Evolutionary conservation across 2,329 filamentous ascomycete species (phyloP), one percentile per base, ranked within the genome.

Genomic region (Tolypocladium tundrense): DNA sequence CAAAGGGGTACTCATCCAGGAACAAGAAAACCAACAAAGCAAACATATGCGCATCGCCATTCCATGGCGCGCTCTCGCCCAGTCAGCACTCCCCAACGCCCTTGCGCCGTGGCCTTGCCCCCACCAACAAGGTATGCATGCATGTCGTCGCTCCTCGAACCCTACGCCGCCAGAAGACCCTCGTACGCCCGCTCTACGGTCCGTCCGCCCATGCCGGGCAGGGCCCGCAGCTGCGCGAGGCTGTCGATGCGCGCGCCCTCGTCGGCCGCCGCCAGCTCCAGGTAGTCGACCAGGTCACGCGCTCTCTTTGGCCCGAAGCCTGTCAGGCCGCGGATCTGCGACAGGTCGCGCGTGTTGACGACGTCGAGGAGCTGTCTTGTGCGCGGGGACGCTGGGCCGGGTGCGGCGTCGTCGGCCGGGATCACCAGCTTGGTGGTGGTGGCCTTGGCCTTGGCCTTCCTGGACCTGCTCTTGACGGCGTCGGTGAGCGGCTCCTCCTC

Each of bases 291-390:
- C 40, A 86, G 68, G 61, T 85, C 83, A 48, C 76, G 73, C 0
- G 88, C 88, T 69, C 86, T 88, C 74, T 90, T 91, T 1, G 83
- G 78, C 0, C 88, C 88, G 13, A 91, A 85, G 2, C 88, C 88
- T 43, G 84, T 84, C 1, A 91, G 77, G 3, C 82, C 74, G 65
- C 81, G 82, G 70, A 91, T 91, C 67, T 82, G 77, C 16, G 74
- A 74, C 21, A 87, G 72, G 60, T 91, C 85, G 54, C 86, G 80
- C 24, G 86, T 89, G 74, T 91, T 91, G 72, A 91, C 82, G 65
- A 91, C 87, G 53, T 82, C 77, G 2, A 91, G 77, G 2, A 91
- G 73, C 59, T 82, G 80, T 61, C 78, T 78, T 8, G 86, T 86
- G 4, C 83, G 78, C 1, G 85, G 85, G 1, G 83, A 72, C 45